A percentile compares a stretch with the other conserved stretches of the same genome.
phyloP scores from a whole-genome alignment of 2,329 filamentous ascomycete genomes.

The Triangularia verruculosa region DNA sequence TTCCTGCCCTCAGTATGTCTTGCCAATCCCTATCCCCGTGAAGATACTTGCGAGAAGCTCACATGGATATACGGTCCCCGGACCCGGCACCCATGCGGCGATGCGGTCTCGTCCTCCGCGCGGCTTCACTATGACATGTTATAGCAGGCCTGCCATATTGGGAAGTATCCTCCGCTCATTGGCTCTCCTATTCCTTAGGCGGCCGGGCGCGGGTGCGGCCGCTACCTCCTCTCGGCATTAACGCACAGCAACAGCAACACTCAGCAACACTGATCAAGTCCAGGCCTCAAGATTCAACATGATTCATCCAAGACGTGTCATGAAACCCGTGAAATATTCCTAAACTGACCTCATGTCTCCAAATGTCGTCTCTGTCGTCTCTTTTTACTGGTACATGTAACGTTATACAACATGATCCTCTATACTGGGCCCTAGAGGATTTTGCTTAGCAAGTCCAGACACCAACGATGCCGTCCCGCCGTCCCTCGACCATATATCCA shows the following conservation, averaged over 20 bases:
- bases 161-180: background rate
- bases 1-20: background rate
- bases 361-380: background rate
- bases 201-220: background rate
- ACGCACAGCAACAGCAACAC: no score
- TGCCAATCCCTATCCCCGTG: background rate
- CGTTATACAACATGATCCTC: slow-evolving; percentile 4
- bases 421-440: slow-evolving; percentile 2
- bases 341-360: background rate
- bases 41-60: no score
- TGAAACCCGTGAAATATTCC: background rate
- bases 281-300: background rate
- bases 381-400: slow-evolving; percentile 1
- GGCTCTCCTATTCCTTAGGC: background rate
- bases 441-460: slow-evolving; percentile 83
- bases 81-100: background rate
- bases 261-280: background rate
- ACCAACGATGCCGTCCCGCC: slow-evolving; percentile 81
- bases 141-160: background rate
- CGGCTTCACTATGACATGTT: background rate
- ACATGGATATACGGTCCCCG: background rate
- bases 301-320: background rate
- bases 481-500: slow-evolving; percentile 88
- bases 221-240: background rate
- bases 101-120: background rate